Evolutionary conservation across 345 rosid species (phyloP), one percentile per base, ranked within the genome.

Genomic region (Dimocarpus longan): DNA sequence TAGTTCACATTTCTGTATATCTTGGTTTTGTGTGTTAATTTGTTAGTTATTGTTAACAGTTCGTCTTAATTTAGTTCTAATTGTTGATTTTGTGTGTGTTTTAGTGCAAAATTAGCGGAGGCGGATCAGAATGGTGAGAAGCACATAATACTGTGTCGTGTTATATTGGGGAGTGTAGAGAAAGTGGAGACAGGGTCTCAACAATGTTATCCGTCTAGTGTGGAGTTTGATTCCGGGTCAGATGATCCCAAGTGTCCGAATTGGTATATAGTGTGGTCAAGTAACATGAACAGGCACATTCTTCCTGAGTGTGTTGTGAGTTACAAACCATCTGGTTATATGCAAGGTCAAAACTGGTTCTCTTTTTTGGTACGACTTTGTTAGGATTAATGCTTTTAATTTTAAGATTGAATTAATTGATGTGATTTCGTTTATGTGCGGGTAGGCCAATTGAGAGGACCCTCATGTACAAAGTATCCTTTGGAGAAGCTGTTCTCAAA

Each of bases 251-350:
- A 48, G 13, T 80, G 81, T 76, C 91, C 86, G 0, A 84, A 71
- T 50, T 84, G 84, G 81, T 83, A 76, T 75, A 78, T 83, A 56
- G 83, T 90, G 43, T 90, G 93, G 93, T 32, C 81, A 50, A 50
- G 72, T 39, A 83, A 79, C 68, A 80, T 84, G 86, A 87, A 80
- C 70, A 79, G 66, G 40, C 87, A 86, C 60, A 78, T 90, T 72
- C 71, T 90, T 40, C 93, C 91, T 0, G 89, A 84, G 81, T 80
- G 64, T 72, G 81, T 88, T 70, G 85, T 88, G 84, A 88, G 88
- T 83, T 88, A 80, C 78, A 90, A 72, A 28, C 80, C 81, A 48
- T 75, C 89, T 74, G 65, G 15, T 60, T 26, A 11, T 5, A 48
- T 72, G 39, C 82, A 76, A 74, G 86, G 86, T 86, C 28, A 81